These are phyloP conservation scores for Kuraishia piskuri DNA, from an alignment of 805 yeast species.

Conservation along the genomic window DNA sequence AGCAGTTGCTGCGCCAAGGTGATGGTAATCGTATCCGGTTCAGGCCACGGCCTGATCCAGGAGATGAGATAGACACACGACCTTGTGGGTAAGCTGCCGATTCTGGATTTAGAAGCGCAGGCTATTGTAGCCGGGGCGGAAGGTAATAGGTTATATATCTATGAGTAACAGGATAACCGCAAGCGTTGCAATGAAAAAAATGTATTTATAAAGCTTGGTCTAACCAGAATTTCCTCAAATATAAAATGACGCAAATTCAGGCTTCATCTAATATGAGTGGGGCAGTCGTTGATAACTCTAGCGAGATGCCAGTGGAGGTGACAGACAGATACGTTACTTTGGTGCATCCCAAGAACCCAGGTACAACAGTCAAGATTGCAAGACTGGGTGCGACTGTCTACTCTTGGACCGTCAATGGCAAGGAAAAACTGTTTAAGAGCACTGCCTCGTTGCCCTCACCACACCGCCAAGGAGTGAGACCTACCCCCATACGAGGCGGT, in stretches of 20 bases:
- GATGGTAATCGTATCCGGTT: background rate
- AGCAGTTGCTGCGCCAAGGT: background rate
- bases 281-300: background rate
- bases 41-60: background rate
- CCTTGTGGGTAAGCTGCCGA: background rate
- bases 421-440: conserved; percentile 79
- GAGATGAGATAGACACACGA: background rate
- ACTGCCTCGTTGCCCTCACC: conserved; percentile 53
- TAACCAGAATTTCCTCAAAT: background rate
- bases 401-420: conserved; percentile 68
- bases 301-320: background rate
- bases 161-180: background rate
- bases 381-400: conserved; percentile 70
- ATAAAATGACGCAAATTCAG: background rate
- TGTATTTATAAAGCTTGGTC: background rate
- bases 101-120: background rate
- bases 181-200: background rate
- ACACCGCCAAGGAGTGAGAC: conserved; percentile 67
- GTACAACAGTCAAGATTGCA: background rate
- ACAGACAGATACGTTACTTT: background rate
- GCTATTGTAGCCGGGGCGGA: background rate
- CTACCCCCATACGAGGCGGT: conserved; percentile 80
- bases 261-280: background rate
- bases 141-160: background rate
- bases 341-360: background rate